A percentile compares a stretch with the other conserved stretches of the same genome.
Evolutionary conservation across 2,329 filamentous ascomycete species (phyloP).

Genomic region (Exophiala alcalophila): DNA sequence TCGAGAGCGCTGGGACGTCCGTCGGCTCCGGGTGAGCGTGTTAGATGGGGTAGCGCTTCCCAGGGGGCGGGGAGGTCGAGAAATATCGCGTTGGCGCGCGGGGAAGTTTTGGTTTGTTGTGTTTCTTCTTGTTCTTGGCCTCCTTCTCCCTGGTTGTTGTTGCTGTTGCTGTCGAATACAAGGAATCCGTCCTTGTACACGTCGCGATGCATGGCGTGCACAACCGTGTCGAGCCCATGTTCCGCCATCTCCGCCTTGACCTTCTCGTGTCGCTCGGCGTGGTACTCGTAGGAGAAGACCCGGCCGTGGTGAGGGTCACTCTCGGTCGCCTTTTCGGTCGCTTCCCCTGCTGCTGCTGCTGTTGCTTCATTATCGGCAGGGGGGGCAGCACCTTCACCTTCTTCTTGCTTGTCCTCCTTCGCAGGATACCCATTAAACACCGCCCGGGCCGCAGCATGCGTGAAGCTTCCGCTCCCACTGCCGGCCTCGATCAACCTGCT

Average conservation of each 20-base stretch:
- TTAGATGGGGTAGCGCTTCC: conserved; percentile 48
- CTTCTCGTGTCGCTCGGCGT: conserved; percentile 43
- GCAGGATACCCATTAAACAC: conserved; percentile 45
- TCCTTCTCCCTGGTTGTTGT: background rate
- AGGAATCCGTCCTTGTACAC: conserved; percentile 51
- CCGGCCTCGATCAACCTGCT: conserved; percentile 50
- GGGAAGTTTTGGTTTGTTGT: conserved; percentile 37
- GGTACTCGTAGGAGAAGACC: conserved; percentile 52
- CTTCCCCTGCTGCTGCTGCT: background rate
- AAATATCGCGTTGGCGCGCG: conserved; percentile 48
- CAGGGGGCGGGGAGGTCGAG: conserved; percentile 52
- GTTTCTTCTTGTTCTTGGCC: too few species aligned
- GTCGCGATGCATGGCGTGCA: conserved; percentile 48
- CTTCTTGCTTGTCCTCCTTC: conserved; percentile 22
- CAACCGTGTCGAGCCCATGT: conserved; percentile 45
- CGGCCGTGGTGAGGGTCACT: conserved; percentile 37
- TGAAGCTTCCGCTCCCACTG: conserved; percentile 53
- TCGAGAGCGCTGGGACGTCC: conserved; percentile 58
- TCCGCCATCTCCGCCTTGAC: conserved; percentile 43
- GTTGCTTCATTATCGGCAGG: background rate
- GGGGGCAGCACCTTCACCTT: background rate
- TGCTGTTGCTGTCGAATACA: conserved; percentile 27
- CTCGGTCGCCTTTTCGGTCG: background rate
- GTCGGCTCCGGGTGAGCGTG: conserved; percentile 34
- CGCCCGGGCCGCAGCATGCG: conserved; percentile 49